A percentile compares a stretch with the other conserved stretches of the same genome.
Evolutionary conservation across 116 monocot species (phyloP).

Genomic region (Trichopus zeylanicus): DNA sequence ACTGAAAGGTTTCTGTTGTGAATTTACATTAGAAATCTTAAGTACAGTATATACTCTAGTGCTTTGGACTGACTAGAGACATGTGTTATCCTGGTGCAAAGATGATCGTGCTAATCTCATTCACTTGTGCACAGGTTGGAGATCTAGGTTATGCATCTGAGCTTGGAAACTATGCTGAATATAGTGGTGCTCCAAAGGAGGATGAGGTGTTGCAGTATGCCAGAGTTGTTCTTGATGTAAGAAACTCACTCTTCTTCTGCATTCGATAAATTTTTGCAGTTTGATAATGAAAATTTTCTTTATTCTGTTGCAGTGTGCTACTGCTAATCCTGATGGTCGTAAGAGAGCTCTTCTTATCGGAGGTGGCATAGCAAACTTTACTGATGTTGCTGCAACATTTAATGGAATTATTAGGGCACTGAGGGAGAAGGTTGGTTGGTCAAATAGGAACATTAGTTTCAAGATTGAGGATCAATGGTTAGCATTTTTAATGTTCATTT

Average conservation of each 20-base stretch:
- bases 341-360: conserved; percentile 93
- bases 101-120: not conserved
- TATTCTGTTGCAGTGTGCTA: conserved; percentile 56
- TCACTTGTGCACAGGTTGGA: conserved; percentile 43
- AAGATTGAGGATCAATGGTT: not conserved
- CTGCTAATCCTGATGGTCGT: conserved; percentile 79
- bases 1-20: no score
- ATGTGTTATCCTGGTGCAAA: not conserved
- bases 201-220: conserved; percentile 92
- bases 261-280: no score
- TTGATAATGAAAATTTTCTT: not conserved
- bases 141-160: conserved; percentile 84
- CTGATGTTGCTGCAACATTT: conserved; percentile 87
- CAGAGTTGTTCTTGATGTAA: conserved; percentile 85
- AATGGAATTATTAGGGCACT: conserved; percentile 82
- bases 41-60: no score
- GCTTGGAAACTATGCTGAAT: conserved; percentile 92
- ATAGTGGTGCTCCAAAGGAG: conserved; percentile 92
- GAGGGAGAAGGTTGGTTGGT: conserved; percentile 77
- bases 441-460: not conserved
- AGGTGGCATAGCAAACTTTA: conserved; percentile 92
- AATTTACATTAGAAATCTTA: no score
- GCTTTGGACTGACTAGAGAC: no score
- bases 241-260: not conserved
- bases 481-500: not conserved